Percentiles rank a stretch among this genome's conserved stretches.
These are phyloP conservation scores for Actinidia arguta DNA, from an alignment of 179 eudicot species.

Conservation along the genomic window DNA sequence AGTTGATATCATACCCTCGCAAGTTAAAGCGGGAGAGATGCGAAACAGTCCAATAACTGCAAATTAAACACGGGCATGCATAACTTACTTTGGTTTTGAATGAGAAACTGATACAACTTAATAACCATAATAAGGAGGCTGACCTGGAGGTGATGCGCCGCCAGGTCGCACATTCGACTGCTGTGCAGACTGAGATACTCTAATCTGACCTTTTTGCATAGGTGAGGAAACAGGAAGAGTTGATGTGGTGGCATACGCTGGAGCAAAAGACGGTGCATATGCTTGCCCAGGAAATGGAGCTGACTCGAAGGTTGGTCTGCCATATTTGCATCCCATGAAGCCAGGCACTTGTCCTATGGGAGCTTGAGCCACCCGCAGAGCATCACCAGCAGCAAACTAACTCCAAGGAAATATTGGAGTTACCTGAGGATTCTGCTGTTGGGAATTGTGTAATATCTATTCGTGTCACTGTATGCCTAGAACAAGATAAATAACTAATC, in stretches of 20 bases:
- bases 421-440: constrained; percentile 58
- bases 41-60: not conserved
- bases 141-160: constrained; percentile 28
- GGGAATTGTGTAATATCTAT: constrained; percentile 69
- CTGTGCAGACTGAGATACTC: constrained; percentile 23
- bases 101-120: constrained; percentile 4
- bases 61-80: not conserved
- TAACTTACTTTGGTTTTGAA: not conserved
- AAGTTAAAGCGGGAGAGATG: not conserved
- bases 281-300: constrained; percentile 59
- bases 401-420: constrained; percentile 36
- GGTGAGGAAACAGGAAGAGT: constrained; percentile 26
- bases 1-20: not conserved
- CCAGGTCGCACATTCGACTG: constrained; percentile 32
- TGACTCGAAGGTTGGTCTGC: constrained; percentile 45
- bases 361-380: constrained; percentile 33
- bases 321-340: constrained; percentile 53
- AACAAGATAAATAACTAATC: constrained; percentile 4
- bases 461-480: constrained; percentile 71
- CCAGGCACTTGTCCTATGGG: constrained; percentile 18
- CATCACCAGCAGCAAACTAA: constrained; percentile 30
- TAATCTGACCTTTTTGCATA: constrained; percentile 17
- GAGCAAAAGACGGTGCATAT: constrained; percentile 33
- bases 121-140: constrained; percentile 35
- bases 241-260: constrained; percentile 41